These are phyloP conservation scores for Aspergillus chevalieri DNA, from an alignment of 2,329 filamentous ascomycete genomes.

Conservation along the genomic window DNA sequence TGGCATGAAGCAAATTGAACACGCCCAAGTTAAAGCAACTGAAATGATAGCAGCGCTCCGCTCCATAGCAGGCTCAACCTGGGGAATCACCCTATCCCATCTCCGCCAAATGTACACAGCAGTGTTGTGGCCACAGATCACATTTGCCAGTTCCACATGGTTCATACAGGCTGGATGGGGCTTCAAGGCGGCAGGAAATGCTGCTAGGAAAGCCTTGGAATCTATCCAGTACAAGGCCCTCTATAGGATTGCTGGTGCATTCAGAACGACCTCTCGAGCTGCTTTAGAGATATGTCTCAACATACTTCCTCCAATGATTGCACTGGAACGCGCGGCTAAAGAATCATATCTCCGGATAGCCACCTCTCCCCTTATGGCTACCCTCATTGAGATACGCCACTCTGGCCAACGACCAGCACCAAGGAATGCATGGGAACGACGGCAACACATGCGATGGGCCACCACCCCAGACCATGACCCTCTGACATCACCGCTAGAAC, in stretches of 20 bases:
- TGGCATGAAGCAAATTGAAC: neutral
- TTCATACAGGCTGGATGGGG: constrained; percentile 6
- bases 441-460: no score
- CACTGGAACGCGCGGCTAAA: constrained; percentile 16
- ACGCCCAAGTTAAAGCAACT: neutral
- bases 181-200: neutral
- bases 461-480: neutral
- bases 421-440: neutral
- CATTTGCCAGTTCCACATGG: constrained; percentile 24
- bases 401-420: neutral
- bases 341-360: constrained; percentile 17
- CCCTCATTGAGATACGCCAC: neutral
- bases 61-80: constrained; percentile 1
- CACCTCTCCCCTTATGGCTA: constrained; percentile 3
- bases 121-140: constrained; percentile 20
- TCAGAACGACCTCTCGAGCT: constrained; percentile 13
- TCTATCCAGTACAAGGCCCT: constrained; percentile 19
- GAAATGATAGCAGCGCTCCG: neutral
- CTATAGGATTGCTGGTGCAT: constrained; percentile 21
- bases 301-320: constrained; percentile 14
- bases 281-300: constrained; percentile 21
- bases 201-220: neutral
- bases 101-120: constrained; percentile 19
- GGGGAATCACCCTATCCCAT: neutral
- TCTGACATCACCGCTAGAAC: neutral